phyloP scores from a whole-genome alignment of 2,329 filamentous ascomycete species.

The Cercospora nicotianae region DNA sequence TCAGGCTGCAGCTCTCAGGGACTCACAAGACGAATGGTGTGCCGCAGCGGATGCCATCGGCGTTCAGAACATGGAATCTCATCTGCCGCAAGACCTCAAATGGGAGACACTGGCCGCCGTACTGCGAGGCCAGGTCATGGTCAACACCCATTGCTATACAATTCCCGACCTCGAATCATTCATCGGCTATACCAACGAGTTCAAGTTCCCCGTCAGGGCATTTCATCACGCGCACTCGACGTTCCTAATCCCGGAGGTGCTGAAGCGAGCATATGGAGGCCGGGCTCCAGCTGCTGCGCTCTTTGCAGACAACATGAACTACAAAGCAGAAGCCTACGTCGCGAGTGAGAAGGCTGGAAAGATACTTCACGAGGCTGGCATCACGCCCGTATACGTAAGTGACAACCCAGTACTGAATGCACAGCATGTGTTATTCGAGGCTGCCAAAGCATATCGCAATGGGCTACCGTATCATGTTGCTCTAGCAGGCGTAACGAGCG shows the following conservation, averaged over 20 bases:
- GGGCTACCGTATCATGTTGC: constrained; percentile 46
- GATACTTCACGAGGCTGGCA: constrained; percentile 62
- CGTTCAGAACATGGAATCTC: constrained; percentile 53
- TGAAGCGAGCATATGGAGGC: constrained; percentile 44
- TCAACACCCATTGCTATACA: constrained; percentile 72
- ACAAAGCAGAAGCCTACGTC: constrained; percentile 62
- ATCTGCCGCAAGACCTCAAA: constrained; percentile 62
- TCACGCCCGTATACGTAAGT: constrained; percentile 68
- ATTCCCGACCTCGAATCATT: constrained; percentile 68
- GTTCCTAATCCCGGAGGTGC: constrained; percentile 63
- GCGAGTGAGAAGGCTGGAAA: constrained; percentile 67
- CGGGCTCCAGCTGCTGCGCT: constrained; percentile 54
- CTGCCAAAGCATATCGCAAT: constrained; percentile 47
- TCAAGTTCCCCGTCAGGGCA: constrained; percentile 64
- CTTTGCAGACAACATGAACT: constrained; percentile 72
- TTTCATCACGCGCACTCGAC: constrained; percentile 72
- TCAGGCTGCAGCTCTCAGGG: constrained; percentile 56
- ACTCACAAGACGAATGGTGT: constrained; percentile 69
- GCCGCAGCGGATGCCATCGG: constrained; percentile 54
- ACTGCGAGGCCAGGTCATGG: constrained; percentile 65
- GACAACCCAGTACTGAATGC: constrained; percentile 71
- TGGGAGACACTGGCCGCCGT: constrained; percentile 66
- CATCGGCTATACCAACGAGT: constrained; percentile 70
- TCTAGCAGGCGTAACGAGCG: constrained; percentile 43
- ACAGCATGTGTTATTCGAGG: constrained; percentile 66